These are phyloP conservation scores for Blepharisma japonicum DNA, from an alignment of 73 alveolate genomes.

Conservation along the genomic window DNA sequence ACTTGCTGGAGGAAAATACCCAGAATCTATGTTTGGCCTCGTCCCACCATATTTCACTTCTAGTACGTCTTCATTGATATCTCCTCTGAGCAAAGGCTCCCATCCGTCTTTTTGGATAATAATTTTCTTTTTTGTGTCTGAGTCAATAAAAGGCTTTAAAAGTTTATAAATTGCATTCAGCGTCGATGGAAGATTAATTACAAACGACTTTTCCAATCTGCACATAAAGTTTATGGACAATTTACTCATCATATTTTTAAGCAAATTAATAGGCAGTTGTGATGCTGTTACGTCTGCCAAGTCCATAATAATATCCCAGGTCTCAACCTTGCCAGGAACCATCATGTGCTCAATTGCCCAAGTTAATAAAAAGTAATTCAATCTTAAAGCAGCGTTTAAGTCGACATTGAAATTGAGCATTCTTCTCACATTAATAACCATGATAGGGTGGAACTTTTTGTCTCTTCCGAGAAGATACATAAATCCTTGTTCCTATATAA, in stretches of 20 bases:
- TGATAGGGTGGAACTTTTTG: background rate
- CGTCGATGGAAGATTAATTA: background rate
- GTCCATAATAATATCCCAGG: background rate
- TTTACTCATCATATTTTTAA: background rate
- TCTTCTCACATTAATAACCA: background rate
- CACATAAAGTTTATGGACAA: background rate
- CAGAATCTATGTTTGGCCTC: background rate
- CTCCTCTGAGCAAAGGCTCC: background rate
- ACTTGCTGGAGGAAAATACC: no score
- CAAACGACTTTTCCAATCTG: background rate
- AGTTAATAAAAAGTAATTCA: background rate
- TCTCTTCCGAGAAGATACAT: background rate
- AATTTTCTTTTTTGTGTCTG: background rate
- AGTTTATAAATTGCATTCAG: background rate
- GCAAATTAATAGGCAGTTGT: background rate
- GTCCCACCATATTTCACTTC: slow-evolving; percentile 6
- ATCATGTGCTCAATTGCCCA: background rate
- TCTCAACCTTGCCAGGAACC: slow-evolving; percentile 3
- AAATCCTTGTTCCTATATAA: background rate
- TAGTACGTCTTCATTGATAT: background rate
- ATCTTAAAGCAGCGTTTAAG: background rate
- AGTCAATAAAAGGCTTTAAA: background rate
- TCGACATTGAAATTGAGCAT: background rate
- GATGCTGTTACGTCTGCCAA: background rate
- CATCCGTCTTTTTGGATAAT: background rate